Conservation (phyloP, 441 rosid species). For the Breynia disticha region DNA sequence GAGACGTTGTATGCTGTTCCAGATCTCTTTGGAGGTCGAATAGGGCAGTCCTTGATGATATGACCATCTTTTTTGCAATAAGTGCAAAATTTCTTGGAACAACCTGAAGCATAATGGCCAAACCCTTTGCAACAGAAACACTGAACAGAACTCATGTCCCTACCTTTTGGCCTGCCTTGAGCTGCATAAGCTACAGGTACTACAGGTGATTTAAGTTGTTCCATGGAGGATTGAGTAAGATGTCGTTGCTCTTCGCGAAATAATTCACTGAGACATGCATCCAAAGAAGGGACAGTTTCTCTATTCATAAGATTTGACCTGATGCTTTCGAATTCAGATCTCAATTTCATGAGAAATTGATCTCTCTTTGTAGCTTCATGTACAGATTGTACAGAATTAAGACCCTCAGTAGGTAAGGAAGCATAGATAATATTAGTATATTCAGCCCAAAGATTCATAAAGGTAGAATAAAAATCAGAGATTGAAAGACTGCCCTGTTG, state of each 20-base stretch:
- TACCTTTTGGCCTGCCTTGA: neutral
- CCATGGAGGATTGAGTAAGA: neutral
- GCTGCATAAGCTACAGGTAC: neutral
- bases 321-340: neutral
- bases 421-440: neutral
- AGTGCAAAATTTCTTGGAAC: neutral
- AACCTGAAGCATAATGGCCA: neutral
- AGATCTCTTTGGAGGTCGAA: neutral
- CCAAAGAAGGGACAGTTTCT: neutral
- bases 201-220: neutral
- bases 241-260: neutral
- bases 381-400: neutral
- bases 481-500: conserved; percentile 2
- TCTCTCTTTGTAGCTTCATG: neutral
- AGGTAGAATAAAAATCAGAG: neutral
- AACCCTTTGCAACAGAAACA: neutral
- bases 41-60: neutral
- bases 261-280: neutral
- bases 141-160: neutral
- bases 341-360: neutral
- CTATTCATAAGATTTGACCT: neutral
- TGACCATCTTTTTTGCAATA: neutral
- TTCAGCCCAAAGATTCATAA: neutral
- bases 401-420: neutral
- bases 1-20: neutral